These are phyloP conservation scores for Sodiomyces alkalinus DNA, from an alignment of 2,329 filamentous ascomycete genomes.

Conservation along the genomic window DNA sequence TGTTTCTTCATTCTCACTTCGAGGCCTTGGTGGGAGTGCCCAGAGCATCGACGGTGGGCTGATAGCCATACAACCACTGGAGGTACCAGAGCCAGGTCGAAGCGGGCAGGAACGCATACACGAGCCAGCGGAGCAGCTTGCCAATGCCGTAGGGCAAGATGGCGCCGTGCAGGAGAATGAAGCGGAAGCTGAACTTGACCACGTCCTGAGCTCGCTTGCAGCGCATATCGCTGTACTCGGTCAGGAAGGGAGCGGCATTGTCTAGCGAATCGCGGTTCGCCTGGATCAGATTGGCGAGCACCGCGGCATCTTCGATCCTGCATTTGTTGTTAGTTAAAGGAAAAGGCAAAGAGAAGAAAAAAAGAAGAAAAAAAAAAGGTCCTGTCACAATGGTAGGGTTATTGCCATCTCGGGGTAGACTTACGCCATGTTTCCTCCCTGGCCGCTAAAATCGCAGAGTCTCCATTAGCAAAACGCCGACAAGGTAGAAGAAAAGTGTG, in stretches of 20 bases:
- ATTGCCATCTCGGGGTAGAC: background rate
- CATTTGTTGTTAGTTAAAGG: background rate
- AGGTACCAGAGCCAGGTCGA: conserved; percentile 8
- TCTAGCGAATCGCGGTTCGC: conserved; percentile 4
- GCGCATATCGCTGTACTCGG: conserved; percentile 5
- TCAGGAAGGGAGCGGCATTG: conserved; percentile 3
- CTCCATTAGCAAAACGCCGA: background rate
- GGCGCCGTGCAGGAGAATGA: conserved; percentile 8
- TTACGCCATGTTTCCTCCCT: background rate
- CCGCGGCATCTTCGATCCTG: conserved; percentile 8
- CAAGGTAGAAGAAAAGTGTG: background rate
- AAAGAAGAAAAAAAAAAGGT: too few species aligned
- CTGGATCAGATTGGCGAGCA: conserved; percentile 6
- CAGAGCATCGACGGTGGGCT: conserved; percentile 4
- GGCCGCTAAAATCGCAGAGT: background rate
- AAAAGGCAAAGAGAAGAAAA: too few species aligned
- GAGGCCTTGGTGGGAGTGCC: background rate
- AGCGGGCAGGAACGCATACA: conserved; percentile 7
- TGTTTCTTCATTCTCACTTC: background rate
- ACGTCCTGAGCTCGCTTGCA: conserved; percentile 6
- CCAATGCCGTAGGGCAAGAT: conserved; percentile 7
- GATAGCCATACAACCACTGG: conserved; percentile 8
- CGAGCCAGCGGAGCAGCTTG: conserved; percentile 5
- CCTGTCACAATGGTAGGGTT: too few species aligned
- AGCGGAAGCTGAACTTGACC: conserved; percentile 7